Percentiles rank a stretch among this genome's conserved stretches.
Conservation (phyloP, 208 protist species). For the Porcisia deanei region DNA sequence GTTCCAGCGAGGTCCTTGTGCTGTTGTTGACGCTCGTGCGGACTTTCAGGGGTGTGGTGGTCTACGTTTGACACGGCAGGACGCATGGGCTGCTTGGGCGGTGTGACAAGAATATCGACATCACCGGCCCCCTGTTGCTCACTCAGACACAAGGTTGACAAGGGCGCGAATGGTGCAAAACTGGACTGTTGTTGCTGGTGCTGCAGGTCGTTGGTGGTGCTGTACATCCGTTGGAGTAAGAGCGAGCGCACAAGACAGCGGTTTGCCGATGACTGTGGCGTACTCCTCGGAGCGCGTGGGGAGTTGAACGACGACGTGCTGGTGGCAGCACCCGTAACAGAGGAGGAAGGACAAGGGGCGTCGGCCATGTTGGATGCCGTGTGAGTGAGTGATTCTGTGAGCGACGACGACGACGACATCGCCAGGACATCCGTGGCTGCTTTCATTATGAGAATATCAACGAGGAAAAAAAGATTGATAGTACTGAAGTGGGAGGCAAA, state of each 20-base stretch:
- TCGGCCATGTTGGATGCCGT: neutral
- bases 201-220: neutral
- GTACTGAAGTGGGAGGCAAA: neutral
- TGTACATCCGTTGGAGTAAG: conserved; percentile 11
- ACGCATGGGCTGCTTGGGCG: neutral
- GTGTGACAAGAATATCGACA: neutral
- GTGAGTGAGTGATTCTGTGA: neutral
- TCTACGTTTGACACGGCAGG: neutral
- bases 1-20: neutral
- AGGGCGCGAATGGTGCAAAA: neutral
- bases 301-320: neutral
- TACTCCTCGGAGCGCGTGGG: conserved; percentile 12
- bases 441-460: neutral
- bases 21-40: neutral
- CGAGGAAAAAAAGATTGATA: neutral
- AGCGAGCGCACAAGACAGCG: conserved; percentile 19
- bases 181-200: neutral
- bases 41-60: neutral
- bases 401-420: neutral
- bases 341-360: neutral
- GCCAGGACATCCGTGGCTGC: neutral
- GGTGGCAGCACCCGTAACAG: neutral
- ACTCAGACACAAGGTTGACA: neutral
- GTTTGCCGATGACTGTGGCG: conserved; percentile 10
- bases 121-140: neutral